A percentile compares a stretch with the other conserved stretches of the same genome.
phyloP scores from a whole-genome alignment of 2,329 filamentous ascomycete genomes.

The Gaeumannomyces tritici region DNA sequence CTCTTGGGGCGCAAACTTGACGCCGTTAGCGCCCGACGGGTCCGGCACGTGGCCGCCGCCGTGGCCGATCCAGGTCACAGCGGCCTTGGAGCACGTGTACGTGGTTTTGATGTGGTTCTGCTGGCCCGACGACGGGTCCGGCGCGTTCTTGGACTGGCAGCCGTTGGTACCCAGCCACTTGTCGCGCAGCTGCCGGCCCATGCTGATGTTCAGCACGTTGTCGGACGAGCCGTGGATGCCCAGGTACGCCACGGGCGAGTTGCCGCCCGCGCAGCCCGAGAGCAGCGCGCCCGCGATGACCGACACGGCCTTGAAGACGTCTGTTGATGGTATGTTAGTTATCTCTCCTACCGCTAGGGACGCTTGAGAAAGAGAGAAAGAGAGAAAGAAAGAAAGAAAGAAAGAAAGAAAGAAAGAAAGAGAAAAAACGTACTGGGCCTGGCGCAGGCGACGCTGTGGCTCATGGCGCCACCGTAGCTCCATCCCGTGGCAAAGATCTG shows the following conservation, averaged over 20 bases:
- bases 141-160: conserved; percentile 16
- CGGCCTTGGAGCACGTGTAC: conserved; percentile 18
- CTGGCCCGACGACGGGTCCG: conserved; percentile 9
- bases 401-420: not conserved
- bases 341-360: too few species aligned
- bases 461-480: conserved; percentile 34
- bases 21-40: not conserved
- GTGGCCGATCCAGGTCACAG: conserved; percentile 21
- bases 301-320: conserved; percentile 18
- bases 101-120: conserved; percentile 11
- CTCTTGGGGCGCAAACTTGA: not conserved
- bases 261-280: conserved; percentile 1
- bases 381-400: conserved; percentile 13
- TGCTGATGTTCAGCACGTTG: conserved; percentile 20
- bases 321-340: not conserved
- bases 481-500: conserved; percentile 32
- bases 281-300: not conserved
- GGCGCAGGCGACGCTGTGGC: conserved; percentile 29
- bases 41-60: conserved; percentile 16
- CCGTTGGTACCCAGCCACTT: conserved; percentile 26
- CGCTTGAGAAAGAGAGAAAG: not conserved
- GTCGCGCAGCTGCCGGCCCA: conserved; percentile 23
- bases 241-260: not conserved
- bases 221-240: conserved; percentile 15
- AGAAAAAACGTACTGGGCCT: conserved; percentile 26